These are phyloP conservation scores for Malus hybrid DNA, from an alignment of 331 rosid genomes.

Conservation along the genomic window DNA sequence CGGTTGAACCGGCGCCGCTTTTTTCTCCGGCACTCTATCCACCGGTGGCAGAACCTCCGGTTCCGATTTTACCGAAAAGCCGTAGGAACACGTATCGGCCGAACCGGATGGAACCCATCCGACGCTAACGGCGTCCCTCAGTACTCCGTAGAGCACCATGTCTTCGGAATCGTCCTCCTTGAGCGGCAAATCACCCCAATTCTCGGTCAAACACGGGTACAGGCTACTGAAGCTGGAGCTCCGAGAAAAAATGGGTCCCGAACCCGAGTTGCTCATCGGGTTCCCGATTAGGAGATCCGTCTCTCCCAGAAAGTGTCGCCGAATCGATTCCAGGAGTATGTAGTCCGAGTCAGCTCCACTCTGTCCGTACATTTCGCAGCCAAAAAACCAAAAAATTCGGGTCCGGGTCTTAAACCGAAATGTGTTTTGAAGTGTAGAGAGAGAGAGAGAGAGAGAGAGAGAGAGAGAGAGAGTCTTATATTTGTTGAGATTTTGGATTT, in stretches of 20 bases:
- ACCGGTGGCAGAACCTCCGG: slow-evolving; percentile 14
- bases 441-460: no score
- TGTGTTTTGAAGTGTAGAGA: not conserved
- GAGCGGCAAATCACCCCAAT: slow-evolving; percentile 83
- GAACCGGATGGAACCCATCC: slow-evolving; percentile 67
- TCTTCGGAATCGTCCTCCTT: slow-evolving; percentile 78
- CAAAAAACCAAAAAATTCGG: not conserved
- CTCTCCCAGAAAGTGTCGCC: slow-evolving; percentile 61
- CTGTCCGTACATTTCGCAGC: slow-evolving; percentile 24
- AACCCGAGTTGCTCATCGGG: not conserved
- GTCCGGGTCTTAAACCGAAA: not conserved
- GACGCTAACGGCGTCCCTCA: slow-evolving; percentile 53
- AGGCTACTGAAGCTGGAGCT: slow-evolving; percentile 59
- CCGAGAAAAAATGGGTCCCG: slow-evolving; percentile 29
- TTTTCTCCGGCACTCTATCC: not conserved
- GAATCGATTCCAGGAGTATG: slow-evolving; percentile 42
- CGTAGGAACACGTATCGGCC: slow-evolving; percentile 14
- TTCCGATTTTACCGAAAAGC: slow-evolving; percentile 20
- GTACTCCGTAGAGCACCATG: slow-evolving; percentile 70
- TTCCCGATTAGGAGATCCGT: slow-evolving; percentile 15
- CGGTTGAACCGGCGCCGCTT: not conserved
- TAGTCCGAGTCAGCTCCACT: slow-evolving; percentile 31
- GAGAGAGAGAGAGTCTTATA: not conserved
- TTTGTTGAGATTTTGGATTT: slow-evolving; percentile 1
- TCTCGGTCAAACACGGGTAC: slow-evolving; percentile 61